Base-by-base conservation (phyloP, 2,329 filamentous ascomycete genomes). In the Fusarium sp. region DNA sequence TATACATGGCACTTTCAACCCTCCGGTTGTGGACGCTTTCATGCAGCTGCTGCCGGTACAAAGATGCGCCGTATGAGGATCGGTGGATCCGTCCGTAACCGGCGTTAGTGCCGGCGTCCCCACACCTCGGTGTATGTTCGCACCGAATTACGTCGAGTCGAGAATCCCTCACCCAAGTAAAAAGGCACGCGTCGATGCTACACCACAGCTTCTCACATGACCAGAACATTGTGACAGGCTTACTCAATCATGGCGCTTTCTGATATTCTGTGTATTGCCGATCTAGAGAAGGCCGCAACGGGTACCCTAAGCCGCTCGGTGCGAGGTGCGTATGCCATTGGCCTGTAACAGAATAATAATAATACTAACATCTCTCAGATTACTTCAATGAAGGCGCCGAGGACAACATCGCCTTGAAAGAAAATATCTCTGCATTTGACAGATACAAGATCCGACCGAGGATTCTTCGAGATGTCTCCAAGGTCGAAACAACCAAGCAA, bases 381-480 rank as follows among this genome's bases (percentile, higher is more conserved):
- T 40, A 40, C 13, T 50, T 50, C 46, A 50, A 50, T 15, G 7
- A 50, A 36, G 27, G 23, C 2, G 13, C 23, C 15, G 27, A 16
- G 34, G 27, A 50, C 12, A 18, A 18, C 11, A 27, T 46, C 15
- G 41, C 41, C 31, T 34, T 18, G 55, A 27, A 16, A 58, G 36
- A 56, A 18, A 58, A 58, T 15, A 28, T 51, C 23, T 23, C 55
- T 51, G 55, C 55, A 2, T 58, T 51, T 40, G 34, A 58, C 12
- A 46, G 55, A 1, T 58, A 58, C 13, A 27, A 51, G 36, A 47
- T 58, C 23, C 55, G 44, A 11, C 55, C 55, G 27, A 23, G 55
- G 2, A 47, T 58, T 8, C 44, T 58, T 10, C 15, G 44, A 6
- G 51, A 58, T 31, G 55, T 58, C 18, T 51, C 44, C 34, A 40